Base-by-base conservation (phyloP, 2,329 filamentous ascomycete species). In the Penicillium griseofulvum region DNA sequence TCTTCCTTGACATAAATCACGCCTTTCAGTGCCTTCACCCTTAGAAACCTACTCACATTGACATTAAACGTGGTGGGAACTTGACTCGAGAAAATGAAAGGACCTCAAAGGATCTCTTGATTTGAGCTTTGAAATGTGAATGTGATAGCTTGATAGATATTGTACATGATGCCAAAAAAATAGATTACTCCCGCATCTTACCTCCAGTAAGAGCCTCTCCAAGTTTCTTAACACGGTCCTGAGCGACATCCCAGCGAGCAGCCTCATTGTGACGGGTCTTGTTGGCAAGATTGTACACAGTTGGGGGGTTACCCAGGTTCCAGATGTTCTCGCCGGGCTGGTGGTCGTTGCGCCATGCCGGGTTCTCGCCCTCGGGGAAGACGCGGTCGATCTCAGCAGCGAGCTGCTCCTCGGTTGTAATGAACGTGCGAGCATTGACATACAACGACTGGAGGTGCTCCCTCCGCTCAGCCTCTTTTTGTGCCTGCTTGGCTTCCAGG, bases 401-500 rank as follows among this genome's bases (percentile, higher is more conserved):
- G 33, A 99, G 82, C 71, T 96, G 87, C 48, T 81, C 77, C 71
- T 96, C 91, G 24, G 83, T 87, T 17, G 91, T 87, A 69, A 99
- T 97, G 76, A 97, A 99, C 37, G 84, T 79, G 26, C 88, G 84
- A 5, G 94, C 91, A 65, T 91, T 89, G 77, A 94, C 89, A 76
- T 99, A 99, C 12, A 99, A 82, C 55, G 90, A 86, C 74, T 96
- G 90, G 29, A 99, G 76, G 16, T 87, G 83, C 62, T 93, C 85
- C 57, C 83, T 81, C 48, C 88, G 83, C 50, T 81, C 79, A 55
- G 86, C 80, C 41, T 80, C 78, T 69, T 86, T 85, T 50, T 77
- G 71, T 10, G 74, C 75, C 31, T 79, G 71, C 39, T 81, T 71
- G 14, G 76, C 74, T 47, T 75, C 68, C 54, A 79, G 50, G 52